Percentiles rank a stretch among this genome's conserved stretches.
These are phyloP conservation scores for Chimonanthus salicifolius DNA, from an alignment of 164 flowering plant species.

Conservation along the genomic window DNA sequence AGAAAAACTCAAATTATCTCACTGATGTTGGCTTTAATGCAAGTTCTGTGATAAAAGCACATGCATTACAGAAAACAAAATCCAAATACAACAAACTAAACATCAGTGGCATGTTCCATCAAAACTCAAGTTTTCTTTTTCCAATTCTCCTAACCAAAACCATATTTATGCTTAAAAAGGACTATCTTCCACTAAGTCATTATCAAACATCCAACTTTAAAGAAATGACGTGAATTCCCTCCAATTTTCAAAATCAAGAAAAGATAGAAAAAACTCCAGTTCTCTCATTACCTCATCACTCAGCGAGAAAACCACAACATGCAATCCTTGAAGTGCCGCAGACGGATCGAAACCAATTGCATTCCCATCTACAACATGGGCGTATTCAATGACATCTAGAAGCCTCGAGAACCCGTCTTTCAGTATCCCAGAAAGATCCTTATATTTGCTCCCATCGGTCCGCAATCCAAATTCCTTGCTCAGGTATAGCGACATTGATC, in stretches of 20 bases:
- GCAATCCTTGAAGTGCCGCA: slow-evolving; percentile 37
- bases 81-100: too few relatives aligned
- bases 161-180: too few relatives aligned
- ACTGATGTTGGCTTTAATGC: too few relatives aligned
- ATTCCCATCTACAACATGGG: slow-evolving; percentile 44
- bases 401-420: slow-evolving; percentile 60
- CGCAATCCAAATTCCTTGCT: slow-evolving; percentile 41
- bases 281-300: slow-evolving; percentile 55
- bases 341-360: slow-evolving; percentile 18
- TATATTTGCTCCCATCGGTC: slow-evolving; percentile 41
- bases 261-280: neutral
- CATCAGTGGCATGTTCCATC: too few relatives aligned
- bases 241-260: neutral
- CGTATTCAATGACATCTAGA: slow-evolving; percentile 29
- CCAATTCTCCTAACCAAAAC: too few relatives aligned
- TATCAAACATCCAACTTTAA: too few relatives aligned
- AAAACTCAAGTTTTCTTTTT: too few relatives aligned
- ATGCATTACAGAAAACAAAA: too few relatives aligned
- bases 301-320: slow-evolving; percentile 43
- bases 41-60: too few relatives aligned
- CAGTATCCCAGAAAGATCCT: slow-evolving; percentile 52
- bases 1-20: too few relatives aligned
- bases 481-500: slow-evolving; percentile 29
- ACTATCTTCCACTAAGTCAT: too few relatives aligned
- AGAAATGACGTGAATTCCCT: neutral